These are phyloP conservation scores for Aureoboletus auriporus DNA, from an alignment of 768 basidiomycete genomes.

Conservation along the genomic window DNA sequence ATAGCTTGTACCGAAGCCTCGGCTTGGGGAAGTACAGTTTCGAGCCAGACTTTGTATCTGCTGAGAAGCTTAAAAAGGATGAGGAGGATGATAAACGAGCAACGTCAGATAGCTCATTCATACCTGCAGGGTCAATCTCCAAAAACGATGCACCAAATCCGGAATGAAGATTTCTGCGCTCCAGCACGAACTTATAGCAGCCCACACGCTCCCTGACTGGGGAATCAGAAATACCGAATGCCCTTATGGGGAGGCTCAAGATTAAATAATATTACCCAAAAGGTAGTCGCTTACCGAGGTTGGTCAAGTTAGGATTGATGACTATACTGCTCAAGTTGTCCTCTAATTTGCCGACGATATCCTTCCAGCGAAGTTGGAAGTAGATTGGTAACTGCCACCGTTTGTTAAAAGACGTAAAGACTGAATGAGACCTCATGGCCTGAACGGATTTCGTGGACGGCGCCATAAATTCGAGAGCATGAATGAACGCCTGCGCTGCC, in stretches of 20 bases:
- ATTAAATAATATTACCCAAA: background rate
- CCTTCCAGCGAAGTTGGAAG: constrained; percentile 97
- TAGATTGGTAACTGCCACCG: constrained; percentile 97
- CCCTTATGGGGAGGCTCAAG: constrained; percentile 13
- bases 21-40: constrained; percentile 43
- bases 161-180: constrained; percentile 81
- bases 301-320: constrained; percentile 34
- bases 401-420: constrained; percentile 68
- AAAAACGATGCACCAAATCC: constrained; percentile 80
- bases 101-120: constrained; percentile 1
- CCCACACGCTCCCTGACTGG: constrained; percentile 68
- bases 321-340: constrained; percentile 46
- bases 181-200: constrained; percentile 80
- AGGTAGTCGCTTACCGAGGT: constrained; percentile 36
- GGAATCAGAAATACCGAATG: constrained; percentile 45
- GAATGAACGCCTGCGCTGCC: constrained; percentile 77
- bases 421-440: constrained; percentile 67
- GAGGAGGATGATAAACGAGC: background rate
- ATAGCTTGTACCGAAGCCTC: constrained; percentile 37
- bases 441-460: constrained; percentile 70
- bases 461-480: constrained; percentile 75
- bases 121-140: constrained; percentile 90
- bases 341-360: constrained; percentile 78
- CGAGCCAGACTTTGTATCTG: constrained; percentile 79
- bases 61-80: constrained; percentile 59